Base-by-base conservation (phyloP, 306 rosid genomes). In the Sindora glabra region DNA sequence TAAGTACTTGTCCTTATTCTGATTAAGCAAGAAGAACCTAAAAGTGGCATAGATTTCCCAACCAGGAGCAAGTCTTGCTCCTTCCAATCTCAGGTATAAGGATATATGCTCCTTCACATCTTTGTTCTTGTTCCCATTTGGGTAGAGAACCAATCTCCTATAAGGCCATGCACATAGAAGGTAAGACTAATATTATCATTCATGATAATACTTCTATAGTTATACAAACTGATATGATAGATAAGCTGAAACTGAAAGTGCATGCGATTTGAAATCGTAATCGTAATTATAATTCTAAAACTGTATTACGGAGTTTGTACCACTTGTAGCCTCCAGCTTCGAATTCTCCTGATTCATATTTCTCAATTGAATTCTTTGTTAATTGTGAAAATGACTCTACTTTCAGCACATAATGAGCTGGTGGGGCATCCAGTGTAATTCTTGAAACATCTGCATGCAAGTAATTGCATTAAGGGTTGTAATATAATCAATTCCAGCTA, bases 301-400 rank as follows among this genome's bases (percentile, higher is more conserved):
- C 39, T 6, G 11, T 18, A 47, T 9, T 8, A 21, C 2, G 6
- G n/a, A 39, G n/a, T n/a, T n/a, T 8, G 14, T 74, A 83, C 95
- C 91, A 87, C 74, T 77, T 81, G 79, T 79, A 73, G 52, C 91
- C 91, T 65, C 91, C 91, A 4, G 89, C 88, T 64, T 81, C 79
- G 14, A 87, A 87, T 14, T 44, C 68, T 18, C 76, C 76, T 0
- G 91, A 76, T 64, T 81, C 86, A 9, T 81, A 87, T 69, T 30
- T 72, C 27, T 81, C 89, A 15, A 70, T 16, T 25, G 69, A 64
- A 37, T 72, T 64, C 59, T 77, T 74, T 2, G 52, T 1, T 11
- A 87, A 75, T 21, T 79, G 53, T 18, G 89, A 87, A 75, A 77
- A 79, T 5, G 59, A 70, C 49, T 72, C 24, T 48, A 81, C 59